Evolutionary conservation across 78 protist species (phyloP).

Genomic region (Thecamonas trahens): DNA sequence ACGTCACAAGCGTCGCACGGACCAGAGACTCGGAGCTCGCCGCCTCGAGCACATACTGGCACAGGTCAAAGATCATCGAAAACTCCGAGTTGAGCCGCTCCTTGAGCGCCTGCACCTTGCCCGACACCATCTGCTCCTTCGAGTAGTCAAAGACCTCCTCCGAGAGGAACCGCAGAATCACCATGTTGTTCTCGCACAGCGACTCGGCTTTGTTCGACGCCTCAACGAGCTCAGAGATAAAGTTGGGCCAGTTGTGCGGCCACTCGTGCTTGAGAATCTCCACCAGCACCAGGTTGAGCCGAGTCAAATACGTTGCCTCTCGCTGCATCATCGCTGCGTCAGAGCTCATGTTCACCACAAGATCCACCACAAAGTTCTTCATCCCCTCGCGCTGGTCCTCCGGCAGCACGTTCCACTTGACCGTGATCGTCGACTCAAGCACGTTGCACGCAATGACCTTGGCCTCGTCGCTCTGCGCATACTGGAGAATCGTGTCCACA

Average conservation of each 20-base stretch:
- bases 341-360: background rate
- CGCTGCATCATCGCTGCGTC: background rate
- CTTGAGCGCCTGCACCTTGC: constrained; percentile 70
- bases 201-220: constrained; percentile 69
- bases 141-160: constrained; percentile 91
- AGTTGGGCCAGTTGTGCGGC: constrained; percentile 92
- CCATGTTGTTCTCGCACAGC: constrained; percentile 94
- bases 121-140: constrained; percentile 74
- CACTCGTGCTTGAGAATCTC: constrained; percentile 96
- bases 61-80: constrained; percentile 70
- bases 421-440: constrained; percentile 59
- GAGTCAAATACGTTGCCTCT: background rate
- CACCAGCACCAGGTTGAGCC: background rate
- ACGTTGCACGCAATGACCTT: constrained; percentile 63
- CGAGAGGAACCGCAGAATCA: constrained; percentile 75
- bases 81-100: constrained; percentile 77
- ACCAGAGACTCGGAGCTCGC: constrained; percentile 37
- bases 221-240: constrained; percentile 86
- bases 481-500: constrained; percentile 72
- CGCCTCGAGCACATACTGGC: constrained; percentile 49
- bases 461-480: constrained; percentile 31
- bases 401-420: constrained; percentile 83
- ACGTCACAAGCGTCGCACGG: constrained; percentile 61
- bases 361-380: background rate
- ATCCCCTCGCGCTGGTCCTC: constrained; percentile 41